Conservation (phyloP, 352 stramenopile genomes). For the Phytophthora sansomeana region DNA sequence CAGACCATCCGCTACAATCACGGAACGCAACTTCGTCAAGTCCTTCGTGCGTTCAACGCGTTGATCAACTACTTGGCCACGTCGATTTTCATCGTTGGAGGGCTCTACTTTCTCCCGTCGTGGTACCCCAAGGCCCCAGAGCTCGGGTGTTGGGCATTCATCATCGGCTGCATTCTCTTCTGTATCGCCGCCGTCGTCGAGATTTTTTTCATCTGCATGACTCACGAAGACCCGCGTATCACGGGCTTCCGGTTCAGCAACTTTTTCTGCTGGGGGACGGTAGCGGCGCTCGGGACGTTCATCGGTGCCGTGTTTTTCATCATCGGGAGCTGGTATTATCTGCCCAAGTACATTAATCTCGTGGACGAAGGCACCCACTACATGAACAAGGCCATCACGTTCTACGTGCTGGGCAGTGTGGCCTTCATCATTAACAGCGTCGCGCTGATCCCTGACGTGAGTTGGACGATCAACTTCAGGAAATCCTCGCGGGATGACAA, state of each 20-base stretch:
- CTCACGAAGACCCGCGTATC: constrained; percentile 58
- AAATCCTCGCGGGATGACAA: background rate
- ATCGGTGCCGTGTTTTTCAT: constrained; percentile 78
- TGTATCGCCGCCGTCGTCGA: constrained; percentile 66
- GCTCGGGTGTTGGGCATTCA: constrained; percentile 80
- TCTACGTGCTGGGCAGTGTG: constrained; percentile 75
- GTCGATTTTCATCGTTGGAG: constrained; percentile 80
- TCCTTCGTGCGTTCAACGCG: constrained; percentile 67
- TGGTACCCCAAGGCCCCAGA: constrained; percentile 74
- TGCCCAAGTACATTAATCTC: constrained; percentile 73
- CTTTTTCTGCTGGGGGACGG: constrained; percentile 58
- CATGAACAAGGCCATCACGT: constrained; percentile 82
- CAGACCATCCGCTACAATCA: constrained; percentile 69
- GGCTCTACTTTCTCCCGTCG: constrained; percentile 80
- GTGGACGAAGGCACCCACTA: constrained; percentile 69
- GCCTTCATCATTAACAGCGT: constrained; percentile 82
- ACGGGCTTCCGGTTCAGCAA: constrained; percentile 63
- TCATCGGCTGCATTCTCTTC: constrained; percentile 76
- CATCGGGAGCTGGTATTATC: constrained; percentile 84
- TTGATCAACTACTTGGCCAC: constrained; percentile 73
- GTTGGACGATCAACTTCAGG: constrained; percentile 9
- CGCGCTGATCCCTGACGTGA: constrained; percentile 63
- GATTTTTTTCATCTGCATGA: constrained; percentile 70
- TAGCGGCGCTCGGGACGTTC: constrained; percentile 63
- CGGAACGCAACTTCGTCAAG: constrained; percentile 53